phyloP scores from a whole-genome alignment of 306 rosid species.

The Arachis stenosperma region DNA sequence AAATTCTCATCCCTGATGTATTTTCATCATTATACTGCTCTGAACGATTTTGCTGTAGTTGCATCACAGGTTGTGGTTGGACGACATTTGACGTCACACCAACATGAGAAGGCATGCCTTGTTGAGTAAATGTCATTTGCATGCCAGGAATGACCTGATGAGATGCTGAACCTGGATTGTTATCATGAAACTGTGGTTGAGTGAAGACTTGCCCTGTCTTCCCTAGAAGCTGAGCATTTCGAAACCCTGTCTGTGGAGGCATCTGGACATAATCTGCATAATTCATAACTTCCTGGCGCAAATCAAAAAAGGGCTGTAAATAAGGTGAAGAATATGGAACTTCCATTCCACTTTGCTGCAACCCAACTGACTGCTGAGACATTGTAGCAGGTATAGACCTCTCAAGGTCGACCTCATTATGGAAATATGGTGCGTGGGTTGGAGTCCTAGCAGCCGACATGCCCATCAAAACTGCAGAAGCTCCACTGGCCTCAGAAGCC shows the following conservation, averaged over 20 bases:
- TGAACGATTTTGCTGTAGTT: slow-evolving; percentile 56
- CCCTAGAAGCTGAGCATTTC: slow-evolving; percentile 58
- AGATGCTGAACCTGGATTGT: slow-evolving; percentile 45
- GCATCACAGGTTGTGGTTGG: slow-evolving; percentile 59
- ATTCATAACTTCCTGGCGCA: slow-evolving; percentile 49
- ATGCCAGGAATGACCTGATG: slow-evolving; percentile 60
- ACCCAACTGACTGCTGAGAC: slow-evolving; percentile 50
- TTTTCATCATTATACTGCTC: slow-evolving; percentile 64
- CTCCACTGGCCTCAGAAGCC: slow-evolving; percentile 46
- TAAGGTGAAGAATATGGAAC: slow-evolving; percentile 54
- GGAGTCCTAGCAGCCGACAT: slow-evolving; percentile 46
- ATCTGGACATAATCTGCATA: slow-evolving; percentile 59
- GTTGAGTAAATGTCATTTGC: slow-evolving; percentile 56
- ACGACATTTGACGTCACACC: slow-evolving; percentile 55
- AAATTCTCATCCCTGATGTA: slow-evolving; percentile 55
- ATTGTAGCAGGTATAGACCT: slow-evolving; percentile 53
- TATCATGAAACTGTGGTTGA: slow-evolving; percentile 61
- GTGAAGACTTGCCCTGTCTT: slow-evolving; percentile 48
- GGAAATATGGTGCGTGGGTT: slow-evolving; percentile 44
- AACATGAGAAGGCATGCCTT: slow-evolving; percentile 50
- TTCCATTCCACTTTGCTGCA: slow-evolving; percentile 62
- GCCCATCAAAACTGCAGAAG: slow-evolving; percentile 47
- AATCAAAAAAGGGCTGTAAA: slow-evolving; percentile 58
- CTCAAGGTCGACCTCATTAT: slow-evolving; percentile 55
- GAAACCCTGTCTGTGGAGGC: slow-evolving; percentile 64